A percentile compares a stretch with the other conserved stretches of the same genome.
Evolutionary conservation across 2,329 filamentous ascomycete species (phyloP).

Genomic region (Colletotrichum ledebouriae): DNA sequence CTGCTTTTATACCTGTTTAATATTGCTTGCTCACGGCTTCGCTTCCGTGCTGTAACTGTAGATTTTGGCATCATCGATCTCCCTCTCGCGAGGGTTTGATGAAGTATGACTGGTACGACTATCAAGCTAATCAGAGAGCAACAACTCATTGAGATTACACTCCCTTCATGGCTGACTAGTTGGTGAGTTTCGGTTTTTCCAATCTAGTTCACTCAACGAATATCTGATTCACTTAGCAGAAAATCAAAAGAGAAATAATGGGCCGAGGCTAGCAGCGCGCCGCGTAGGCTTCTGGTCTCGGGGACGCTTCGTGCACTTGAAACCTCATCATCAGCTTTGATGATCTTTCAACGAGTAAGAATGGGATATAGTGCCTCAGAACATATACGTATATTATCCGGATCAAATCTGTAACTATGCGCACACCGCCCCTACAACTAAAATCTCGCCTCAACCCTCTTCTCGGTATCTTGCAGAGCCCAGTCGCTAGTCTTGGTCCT

Average conservation of each 20-base stretch:
- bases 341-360: too few species aligned
- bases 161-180: too few species aligned
- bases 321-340: too few species aligned
- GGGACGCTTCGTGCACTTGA: too few species aligned
- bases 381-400: not conserved
- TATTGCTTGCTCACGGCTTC: not conserved
- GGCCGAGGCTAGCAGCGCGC: not conserved
- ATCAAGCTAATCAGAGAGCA: too few species aligned
- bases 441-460: slow-evolving; percentile 57
- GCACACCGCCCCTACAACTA: slow-evolving; percentile 36
- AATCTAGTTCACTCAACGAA: not conserved
- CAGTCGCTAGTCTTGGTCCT: slow-evolving; percentile 75
- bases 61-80: not conserved
- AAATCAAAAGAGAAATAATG: not conserved
- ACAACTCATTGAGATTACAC: too few species aligned
- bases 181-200: too few species aligned
- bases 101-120: not conserved
- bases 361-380: too few species aligned
- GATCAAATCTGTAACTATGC: not conserved
- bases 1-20: too few species aligned
- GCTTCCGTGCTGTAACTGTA: not conserved
- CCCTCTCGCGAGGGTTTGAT: slow-evolving; percentile 8
- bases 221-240: too few species aligned
- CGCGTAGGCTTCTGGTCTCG: too few species aligned
- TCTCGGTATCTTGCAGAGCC: slow-evolving; percentile 77